A percentile compares a stretch with the other conserved stretches of the same genome.
Evolutionary conservation across 139 green algal species (phyloP).

Genomic region (Asterochloris sp.): DNA sequence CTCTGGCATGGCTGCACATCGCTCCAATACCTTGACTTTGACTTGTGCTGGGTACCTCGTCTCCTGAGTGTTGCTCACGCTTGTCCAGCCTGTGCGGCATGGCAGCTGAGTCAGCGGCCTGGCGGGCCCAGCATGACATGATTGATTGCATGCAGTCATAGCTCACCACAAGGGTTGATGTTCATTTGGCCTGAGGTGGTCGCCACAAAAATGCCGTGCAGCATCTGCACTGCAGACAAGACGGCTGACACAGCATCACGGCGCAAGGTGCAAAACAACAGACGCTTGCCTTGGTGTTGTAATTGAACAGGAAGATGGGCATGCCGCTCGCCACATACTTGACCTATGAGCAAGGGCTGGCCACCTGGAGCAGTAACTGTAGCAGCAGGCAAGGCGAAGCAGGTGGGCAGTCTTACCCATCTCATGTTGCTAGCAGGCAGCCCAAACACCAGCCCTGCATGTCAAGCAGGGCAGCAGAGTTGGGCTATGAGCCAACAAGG

Average conservation of each 20-base stretch:
- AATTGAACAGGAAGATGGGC: slow-evolving; percentile 19
- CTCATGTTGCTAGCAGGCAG: background rate
- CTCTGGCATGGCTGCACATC: background rate
- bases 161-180: slow-evolving; percentile 4
- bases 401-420: background rate
- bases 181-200: background rate
- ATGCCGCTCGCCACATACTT: background rate
- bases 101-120: background rate
- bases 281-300: background rate
- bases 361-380: background rate
- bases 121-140: background rate
- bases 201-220: slow-evolving; percentile 14
- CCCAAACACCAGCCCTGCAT: slow-evolving; percentile 5
- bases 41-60: slow-evolving; percentile 14
- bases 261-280: too few species aligned
- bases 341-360: background rate
- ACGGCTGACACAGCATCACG: too few species aligned
- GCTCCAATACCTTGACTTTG: background rate
- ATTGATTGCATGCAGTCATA: background rate
- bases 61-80: background rate
- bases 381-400: background rate
- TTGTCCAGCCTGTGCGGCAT: background rate
- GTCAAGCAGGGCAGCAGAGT: background rate
- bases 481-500: background rate
- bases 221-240: background rate